Percentiles rank a stretch among this genome's conserved stretches.
phyloP scores from a whole-genome alignment of 352 stramenopile species.

The Phytophthora pinifolia region DNA sequence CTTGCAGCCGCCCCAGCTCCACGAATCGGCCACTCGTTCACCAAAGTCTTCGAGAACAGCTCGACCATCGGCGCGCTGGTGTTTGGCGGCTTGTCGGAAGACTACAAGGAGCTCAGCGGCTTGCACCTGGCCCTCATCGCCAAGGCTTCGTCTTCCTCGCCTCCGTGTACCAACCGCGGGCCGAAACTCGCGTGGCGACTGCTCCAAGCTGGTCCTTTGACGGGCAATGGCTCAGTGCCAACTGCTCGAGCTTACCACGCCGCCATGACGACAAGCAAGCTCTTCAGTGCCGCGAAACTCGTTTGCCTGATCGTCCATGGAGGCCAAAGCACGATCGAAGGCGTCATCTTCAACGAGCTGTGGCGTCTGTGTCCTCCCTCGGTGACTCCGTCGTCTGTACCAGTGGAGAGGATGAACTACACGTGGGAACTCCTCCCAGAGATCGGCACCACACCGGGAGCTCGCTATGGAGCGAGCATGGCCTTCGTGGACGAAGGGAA shows the following conservation, averaged over 20 bases:
- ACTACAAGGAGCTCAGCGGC: slow-evolving; percentile 41
- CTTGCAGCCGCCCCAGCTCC: slow-evolving; percentile 31
- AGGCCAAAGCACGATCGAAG: slow-evolving; percentile 41
- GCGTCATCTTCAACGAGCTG: slow-evolving; percentile 69
- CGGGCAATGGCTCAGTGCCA: slow-evolving; percentile 15
- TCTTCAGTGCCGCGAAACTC: slow-evolving; percentile 28
- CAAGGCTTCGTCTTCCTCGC: slow-evolving; percentile 18
- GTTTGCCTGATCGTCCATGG: slow-evolving; percentile 60
- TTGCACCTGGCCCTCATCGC: slow-evolving; percentile 53
- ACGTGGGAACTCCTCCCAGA: slow-evolving; percentile 56
- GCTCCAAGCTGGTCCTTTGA: slow-evolving; percentile 19
- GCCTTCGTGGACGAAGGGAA: slow-evolving; percentile 63
- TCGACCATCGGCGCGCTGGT: slow-evolving; percentile 41
- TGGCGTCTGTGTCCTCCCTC: slow-evolving; percentile 57
- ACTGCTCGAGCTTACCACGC: slow-evolving; percentile 50
- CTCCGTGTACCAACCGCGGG: slow-evolving; percentile 21
- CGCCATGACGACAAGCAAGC: slow-evolving; percentile 37
- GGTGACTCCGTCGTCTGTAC: not conserved
- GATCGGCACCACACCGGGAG: slow-evolving; percentile 48
- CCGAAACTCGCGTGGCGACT: slow-evolving; percentile 44
- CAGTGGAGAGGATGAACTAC: slow-evolving; percentile 47
- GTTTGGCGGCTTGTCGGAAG: slow-evolving; percentile 50
- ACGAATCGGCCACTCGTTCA: slow-evolving; percentile 65
- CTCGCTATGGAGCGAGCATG: slow-evolving; percentile 58
- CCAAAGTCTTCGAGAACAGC: slow-evolving; percentile 53